A percentile compares a stretch with the other conserved stretches of the same genome.
Evolutionary conservation across 306 rosid genomes (phyloP).

Genomic region (Cucurbita moschata): DNA sequence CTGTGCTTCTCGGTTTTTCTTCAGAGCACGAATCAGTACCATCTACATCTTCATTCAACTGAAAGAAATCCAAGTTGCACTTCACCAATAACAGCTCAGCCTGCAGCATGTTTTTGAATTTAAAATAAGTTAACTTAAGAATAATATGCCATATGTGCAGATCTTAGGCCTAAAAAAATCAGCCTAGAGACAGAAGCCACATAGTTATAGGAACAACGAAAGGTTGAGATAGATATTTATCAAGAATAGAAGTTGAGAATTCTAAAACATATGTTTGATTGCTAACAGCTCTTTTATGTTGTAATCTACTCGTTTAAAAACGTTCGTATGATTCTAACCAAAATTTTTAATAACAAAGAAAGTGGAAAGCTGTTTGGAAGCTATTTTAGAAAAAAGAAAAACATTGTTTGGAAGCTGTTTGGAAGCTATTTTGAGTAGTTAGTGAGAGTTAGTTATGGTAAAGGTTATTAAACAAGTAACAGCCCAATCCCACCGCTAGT

Average conservation of each 20-base stretch:
- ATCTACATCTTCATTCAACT: constrained; percentile 26
- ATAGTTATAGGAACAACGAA: not conserved
- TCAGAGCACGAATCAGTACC: constrained; percentile 27
- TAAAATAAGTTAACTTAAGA: not conserved
- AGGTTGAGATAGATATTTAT: not conserved
- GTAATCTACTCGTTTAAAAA: not conserved
- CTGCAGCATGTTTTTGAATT: constrained; percentile 27
- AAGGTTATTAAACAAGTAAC: not conserved
- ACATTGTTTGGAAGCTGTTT: not conserved
- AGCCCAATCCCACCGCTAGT: no score
- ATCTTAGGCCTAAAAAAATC: not conserved
- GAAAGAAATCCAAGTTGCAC: constrained; percentile 51
- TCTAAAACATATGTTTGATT: not conserved
- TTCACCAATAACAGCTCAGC: constrained; percentile 42
- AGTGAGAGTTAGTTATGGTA: not conserved
- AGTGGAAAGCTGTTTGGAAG: not conserved
- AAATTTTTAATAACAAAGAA: not conserved
- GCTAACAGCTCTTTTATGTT: not conserved
- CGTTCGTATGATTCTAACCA: not conserved
- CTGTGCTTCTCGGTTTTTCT: constrained; percentile 15
- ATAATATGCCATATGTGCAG: not conserved
- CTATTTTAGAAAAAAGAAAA: not conserved
- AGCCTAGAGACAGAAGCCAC: not conserved
- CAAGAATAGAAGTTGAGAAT: not conserved
- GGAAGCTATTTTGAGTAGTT: not conserved